Evolutionary conservation across 176 grass and related monocot species (phyloP).

Genomic region (Eleusine indica): DNA sequence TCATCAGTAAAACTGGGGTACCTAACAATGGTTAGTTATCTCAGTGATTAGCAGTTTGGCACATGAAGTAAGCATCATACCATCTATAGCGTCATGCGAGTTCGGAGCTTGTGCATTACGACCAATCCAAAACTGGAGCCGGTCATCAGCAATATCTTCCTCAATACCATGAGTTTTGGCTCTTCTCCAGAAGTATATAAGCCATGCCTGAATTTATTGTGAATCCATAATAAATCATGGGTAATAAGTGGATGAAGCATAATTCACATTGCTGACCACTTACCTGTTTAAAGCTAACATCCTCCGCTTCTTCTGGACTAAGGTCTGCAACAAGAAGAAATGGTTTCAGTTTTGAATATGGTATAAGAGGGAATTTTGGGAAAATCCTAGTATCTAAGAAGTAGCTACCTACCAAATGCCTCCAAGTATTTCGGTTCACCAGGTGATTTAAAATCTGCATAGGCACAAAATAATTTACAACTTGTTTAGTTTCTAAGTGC

Average conservation of each 20-base stretch:
- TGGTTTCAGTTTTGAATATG: conserved; percentile 29
- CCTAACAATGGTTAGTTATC: not conserved
- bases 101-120: conserved; percentile 70
- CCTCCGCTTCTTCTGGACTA: conserved; percentile 83
- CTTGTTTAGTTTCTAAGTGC: conserved; percentile 32
- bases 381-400: conserved; percentile 19
- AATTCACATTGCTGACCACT: conserved; percentile 37
- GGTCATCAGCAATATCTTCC: conserved; percentile 93
- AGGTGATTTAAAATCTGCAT: conserved; percentile 93
- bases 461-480: conserved; percentile 33
- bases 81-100: conserved; percentile 96
- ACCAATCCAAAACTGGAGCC: conserved; percentile 93
- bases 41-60: not conserved
- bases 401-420: conserved; percentile 71
- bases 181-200: conserved; percentile 95
- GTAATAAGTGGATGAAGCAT: conserved; percentile 19
- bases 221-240: conserved; percentile 30
- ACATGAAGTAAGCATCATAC: conserved; percentile 50
- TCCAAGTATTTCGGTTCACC: conserved; percentile 95
- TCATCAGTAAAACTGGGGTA: not conserved
- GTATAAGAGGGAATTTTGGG: not conserved
- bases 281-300: conserved; percentile 97
- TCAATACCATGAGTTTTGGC: conserved; percentile 92
- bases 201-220: conserved; percentile 68
- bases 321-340: conserved; percentile 78